Conservation (phyloP, 2,329 filamentous ascomycete genomes). For the Myotisia sp. region DNA sequence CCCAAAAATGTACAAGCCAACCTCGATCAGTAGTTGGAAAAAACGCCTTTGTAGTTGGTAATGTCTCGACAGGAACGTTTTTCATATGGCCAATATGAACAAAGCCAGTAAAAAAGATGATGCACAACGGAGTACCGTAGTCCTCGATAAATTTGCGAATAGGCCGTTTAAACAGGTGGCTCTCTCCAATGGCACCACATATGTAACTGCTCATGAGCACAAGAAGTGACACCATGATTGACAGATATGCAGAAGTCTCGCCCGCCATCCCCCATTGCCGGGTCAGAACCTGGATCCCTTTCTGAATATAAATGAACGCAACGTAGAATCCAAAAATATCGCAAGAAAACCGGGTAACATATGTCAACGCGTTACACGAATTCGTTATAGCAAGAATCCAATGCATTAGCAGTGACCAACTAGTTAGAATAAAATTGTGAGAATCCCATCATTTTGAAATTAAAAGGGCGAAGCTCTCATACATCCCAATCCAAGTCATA, state of each 20-base stretch:
- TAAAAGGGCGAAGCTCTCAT: conserved; percentile 18
- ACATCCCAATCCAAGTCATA: conserved; percentile 82
- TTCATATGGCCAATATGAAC: conserved; percentile 73
- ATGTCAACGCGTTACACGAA: conserved; percentile 74
- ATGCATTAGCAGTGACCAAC: conserved; percentile 73
- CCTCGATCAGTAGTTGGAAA: conserved; percentile 56
- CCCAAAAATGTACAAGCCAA: conserved; percentile 75
- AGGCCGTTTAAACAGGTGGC: conserved; percentile 58
- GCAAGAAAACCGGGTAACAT: conserved; percentile 81
- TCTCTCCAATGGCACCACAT: conserved; percentile 56
- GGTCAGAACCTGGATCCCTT: conserved; percentile 73
- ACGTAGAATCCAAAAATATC: conserved; percentile 93
- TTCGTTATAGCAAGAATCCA: conserved; percentile 74
- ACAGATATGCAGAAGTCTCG: conserved; percentile 57
- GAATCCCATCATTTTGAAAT: neutral
- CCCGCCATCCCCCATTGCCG: conserved; percentile 50
- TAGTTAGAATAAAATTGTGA: conserved; percentile 19
- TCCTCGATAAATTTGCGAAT: conserved; percentile 75
- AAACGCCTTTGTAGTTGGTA: conserved; percentile 67
- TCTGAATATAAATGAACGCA: conserved; percentile 80
- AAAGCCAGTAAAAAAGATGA: conserved; percentile 82
- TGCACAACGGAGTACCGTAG: conserved; percentile 70
- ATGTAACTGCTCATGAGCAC: conserved; percentile 65
- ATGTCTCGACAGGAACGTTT: conserved; percentile 50
- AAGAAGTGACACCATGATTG: conserved; percentile 59